Conservation (phyloP, 2,329 filamentous ascomycete species). For the Paecilomyces sp. region DNA sequence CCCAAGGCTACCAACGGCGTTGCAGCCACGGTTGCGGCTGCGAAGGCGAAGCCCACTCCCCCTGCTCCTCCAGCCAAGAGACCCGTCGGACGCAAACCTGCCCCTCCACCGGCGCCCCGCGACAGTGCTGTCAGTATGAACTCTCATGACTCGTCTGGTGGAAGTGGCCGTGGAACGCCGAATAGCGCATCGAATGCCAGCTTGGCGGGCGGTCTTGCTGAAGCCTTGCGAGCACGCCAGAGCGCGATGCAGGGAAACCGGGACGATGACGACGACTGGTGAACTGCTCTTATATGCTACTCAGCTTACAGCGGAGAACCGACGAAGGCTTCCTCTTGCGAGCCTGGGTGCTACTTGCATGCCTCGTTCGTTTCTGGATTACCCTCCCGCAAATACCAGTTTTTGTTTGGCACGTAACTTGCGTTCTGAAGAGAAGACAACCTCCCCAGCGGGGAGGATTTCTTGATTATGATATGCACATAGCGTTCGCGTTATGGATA, state of each 20-base stretch:
- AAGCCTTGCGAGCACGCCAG: conserved; percentile 70
- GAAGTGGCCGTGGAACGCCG: conserved; percentile 64
- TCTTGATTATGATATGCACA: not conserved
- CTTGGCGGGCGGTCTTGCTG: conserved; percentile 66
- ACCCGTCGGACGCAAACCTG: conserved; percentile 67
- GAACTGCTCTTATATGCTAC: conserved; percentile 12
- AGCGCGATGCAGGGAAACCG: conserved; percentile 65
- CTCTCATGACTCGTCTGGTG: conserved; percentile 46
- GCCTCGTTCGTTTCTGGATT: not conserved
- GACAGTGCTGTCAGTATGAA: conserved; percentile 53
- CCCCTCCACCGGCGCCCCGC: conserved; percentile 57
- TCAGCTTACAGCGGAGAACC: not conserved
- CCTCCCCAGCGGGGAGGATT: not conserved
- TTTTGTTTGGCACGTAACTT: not conserved
- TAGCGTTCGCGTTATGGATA: not conserved
- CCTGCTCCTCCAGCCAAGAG: conserved; percentile 75
- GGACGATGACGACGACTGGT: conserved; percentile 67
- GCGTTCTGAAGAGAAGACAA: not conserved
- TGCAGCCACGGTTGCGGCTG: conserved; percentile 32
- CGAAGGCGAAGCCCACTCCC: conserved; percentile 60
- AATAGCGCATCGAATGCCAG: conserved; percentile 52
- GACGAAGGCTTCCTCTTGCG: not conserved
- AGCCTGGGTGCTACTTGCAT: not conserved
- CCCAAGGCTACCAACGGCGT: conserved; percentile 44
- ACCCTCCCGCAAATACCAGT: not conserved